Evolutionary conservation across 345 rosid species (phyloP), one percentile per base, ranked within the genome.

Genomic region (Populus pruinosa): DNA sequence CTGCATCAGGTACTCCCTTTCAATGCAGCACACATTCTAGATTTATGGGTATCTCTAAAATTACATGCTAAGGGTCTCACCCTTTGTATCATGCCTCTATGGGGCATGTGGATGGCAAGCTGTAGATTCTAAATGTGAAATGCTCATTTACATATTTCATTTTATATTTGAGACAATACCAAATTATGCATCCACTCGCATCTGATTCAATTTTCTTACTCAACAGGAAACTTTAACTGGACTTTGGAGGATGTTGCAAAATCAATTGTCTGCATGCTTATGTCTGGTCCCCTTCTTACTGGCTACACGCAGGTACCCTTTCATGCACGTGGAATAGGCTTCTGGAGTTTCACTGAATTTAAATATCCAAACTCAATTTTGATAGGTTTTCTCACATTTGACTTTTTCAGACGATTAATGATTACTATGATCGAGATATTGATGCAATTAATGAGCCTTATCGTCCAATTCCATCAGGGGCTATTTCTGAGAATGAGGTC

Each of bases 381-480:
- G 25, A 68, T 64, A 72, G 80, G 29, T 56, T 83, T 35, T 64
- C 21, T 72, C 36, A 55, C 49, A 25, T 67, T 77, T 77, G 62
- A 35, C 76, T 73, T 73, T 81, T 76, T 63, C 83, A 96, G 99
- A 96, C 99, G 8, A 56, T 93, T 62, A 96, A 96, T 71, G 99
- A 93, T 84, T 96, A 94, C 88, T 96, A 92, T 87, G 98, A 96
- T 79, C 90, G 97, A 83, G 98, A 96, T 68, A 93, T 96, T 33
- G 99, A 96, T 78, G 98, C 99, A 13, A 96, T 93, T 64, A 96
- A 96, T 73, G 99, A 96, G 83, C 98, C 99, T 67, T 96, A 96
- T 81, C 98, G 98, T 67, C 99, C 98, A 10, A 96, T 96, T 74
- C 98, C 98, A 73, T 96, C 98, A 2, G 98, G 98, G 50, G 98